These are phyloP conservation scores for Emydomyces testavorans DNA, from an alignment of 2,329 filamentous ascomycete genomes.

Conservation along the genomic window DNA sequence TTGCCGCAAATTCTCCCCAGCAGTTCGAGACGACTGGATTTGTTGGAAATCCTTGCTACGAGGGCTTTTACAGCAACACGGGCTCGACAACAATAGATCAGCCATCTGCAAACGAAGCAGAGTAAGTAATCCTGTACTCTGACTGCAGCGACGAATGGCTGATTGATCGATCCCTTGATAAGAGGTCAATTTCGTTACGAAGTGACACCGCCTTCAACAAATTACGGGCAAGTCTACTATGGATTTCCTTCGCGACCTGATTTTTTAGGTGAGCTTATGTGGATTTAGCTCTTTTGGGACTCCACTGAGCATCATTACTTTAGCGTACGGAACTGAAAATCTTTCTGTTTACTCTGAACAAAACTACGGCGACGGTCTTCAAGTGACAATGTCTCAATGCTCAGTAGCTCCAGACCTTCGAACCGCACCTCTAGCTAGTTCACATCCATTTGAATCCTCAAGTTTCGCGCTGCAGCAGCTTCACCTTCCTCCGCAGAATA, in stretches of 20 bases:
- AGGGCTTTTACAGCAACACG: background rate
- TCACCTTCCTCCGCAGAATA: background rate
- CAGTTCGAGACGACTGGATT: constrained; percentile 4
- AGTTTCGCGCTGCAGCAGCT: constrained; percentile 6
- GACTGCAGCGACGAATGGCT: background rate
- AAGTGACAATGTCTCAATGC: constrained; percentile 1
- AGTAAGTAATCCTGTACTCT: background rate
- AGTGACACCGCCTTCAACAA: constrained; percentile 2
- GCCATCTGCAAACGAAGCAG: background rate
- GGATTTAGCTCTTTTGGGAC: background rate
- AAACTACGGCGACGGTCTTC: background rate
- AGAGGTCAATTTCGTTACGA: constrained; percentile 5
- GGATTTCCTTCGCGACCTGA: constrained; percentile 2
- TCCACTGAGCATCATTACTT: background rate
- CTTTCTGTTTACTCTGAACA: constrained; percentile 3
- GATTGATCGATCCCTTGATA: background rate
- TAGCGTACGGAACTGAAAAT: constrained; percentile 10
- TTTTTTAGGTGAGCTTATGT: constrained; percentile 9
- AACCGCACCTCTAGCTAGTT: constrained; percentile 1
- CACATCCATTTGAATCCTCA: background rate
- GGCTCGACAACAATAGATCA: background rate
- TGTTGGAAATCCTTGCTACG: constrained; percentile 1
- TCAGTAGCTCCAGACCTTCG: constrained; percentile 3
- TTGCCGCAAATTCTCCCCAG: background rate
- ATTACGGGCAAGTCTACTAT: background rate